A percentile compares a stretch with the other conserved stretches of the same genome.
Evolutionary conservation across 768 basidiomycete species (phyloP).

Genomic region (Mycena capillaripes): DNA sequence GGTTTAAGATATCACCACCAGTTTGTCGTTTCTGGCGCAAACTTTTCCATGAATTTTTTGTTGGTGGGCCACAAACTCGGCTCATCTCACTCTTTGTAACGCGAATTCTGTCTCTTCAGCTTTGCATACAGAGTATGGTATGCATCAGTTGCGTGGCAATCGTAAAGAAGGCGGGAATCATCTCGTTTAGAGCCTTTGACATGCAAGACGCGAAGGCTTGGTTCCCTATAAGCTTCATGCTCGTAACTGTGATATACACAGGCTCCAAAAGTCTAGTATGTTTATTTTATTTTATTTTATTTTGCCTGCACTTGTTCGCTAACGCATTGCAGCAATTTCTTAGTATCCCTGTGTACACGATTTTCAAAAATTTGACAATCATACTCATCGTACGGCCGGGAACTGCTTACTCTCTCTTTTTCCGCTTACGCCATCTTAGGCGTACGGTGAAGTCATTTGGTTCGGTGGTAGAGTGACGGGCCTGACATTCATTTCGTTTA

Average conservation of each 20-base stretch:
- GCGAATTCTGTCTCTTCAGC: constrained; percentile 33
- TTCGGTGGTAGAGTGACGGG: constrained; percentile 92
- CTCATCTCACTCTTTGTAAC: neutral
- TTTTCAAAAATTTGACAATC: constrained; percentile 99
- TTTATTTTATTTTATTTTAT: constrained; percentile 25
- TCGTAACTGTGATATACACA: constrained; percentile 97
- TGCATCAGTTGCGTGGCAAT: constrained; percentile 82
- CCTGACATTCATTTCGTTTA: constrained; percentile 90
- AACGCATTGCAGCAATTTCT: constrained; percentile 84
- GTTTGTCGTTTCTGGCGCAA: constrained; percentile 94
- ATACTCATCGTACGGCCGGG: constrained; percentile 86
- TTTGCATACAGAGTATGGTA: constrained; percentile 92
- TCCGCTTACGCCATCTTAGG: constrained; percentile 60
- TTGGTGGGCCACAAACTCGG: constrained; percentile 51
- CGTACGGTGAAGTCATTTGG: constrained; percentile 98
- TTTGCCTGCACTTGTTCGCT: neutral
- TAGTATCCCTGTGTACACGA: constrained; percentile 95
- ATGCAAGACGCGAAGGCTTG: constrained; percentile 88
- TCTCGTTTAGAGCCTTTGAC: constrained; percentile 90
- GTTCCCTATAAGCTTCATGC: constrained; percentile 94
- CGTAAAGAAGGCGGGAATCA: constrained; percentile 83
- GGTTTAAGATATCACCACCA: constrained; percentile 45
- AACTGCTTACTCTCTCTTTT: neutral
- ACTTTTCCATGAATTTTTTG: constrained; percentile 98
- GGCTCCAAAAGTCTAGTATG: constrained; percentile 96